Base-by-base conservation (phyloP, 208 protist genomes). In the Willaertia magna region DNA sequence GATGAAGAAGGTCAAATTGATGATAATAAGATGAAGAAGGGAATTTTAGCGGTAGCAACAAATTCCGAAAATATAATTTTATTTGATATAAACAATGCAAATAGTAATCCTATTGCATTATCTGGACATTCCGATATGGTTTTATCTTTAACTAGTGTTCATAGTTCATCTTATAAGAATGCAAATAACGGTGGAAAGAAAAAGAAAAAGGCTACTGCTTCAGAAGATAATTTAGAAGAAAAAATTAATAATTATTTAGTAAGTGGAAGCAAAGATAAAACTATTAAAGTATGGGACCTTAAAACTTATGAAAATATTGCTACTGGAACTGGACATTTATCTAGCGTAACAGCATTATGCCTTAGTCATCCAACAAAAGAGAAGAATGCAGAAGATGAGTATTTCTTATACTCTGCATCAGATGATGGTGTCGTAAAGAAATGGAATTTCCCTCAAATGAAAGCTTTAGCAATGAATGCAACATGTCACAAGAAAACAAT, bases 211-310 rank as follows among this genome's bases (percentile, higher is more conserved):
- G n/a, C n/a, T n/a, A n/a, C n/a, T n/a, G n/a, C n/a, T n/a, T n/a
- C n/a, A n/a, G n/a, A n/a, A n/a, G 18, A 20, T 43, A 12, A 11
- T n/a, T 78, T n/a, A 40, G 44, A 78, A n/a, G 46, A 51, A 7
- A 39, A 34, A 43, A 46, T 12, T 11, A 7, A 79, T 47, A 6
- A 20, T 14, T 79, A 42, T 26, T n/a, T 49, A 7, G 51, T 85
- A 14, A 59, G 14, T 51, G 83, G 26, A 20, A 22, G 30, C 42
- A 79, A 85, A n/a, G 83, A 85, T 55, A 51, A 55, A 51, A 46
- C 83, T 18, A 22, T 85, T 49, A 4, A 51, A 43, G 83, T 85
- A 9, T 85, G 83, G 83, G 81, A 85, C 7, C 4, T 79, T 34
- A 11, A 22, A 20, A 39, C 52, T 14, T 30, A 55, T 39, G 16